Evolutionary conservation across 2,329 filamentous ascomycete species (phyloP).

Genomic region (Iodosphaeria phyllophila): DNA sequence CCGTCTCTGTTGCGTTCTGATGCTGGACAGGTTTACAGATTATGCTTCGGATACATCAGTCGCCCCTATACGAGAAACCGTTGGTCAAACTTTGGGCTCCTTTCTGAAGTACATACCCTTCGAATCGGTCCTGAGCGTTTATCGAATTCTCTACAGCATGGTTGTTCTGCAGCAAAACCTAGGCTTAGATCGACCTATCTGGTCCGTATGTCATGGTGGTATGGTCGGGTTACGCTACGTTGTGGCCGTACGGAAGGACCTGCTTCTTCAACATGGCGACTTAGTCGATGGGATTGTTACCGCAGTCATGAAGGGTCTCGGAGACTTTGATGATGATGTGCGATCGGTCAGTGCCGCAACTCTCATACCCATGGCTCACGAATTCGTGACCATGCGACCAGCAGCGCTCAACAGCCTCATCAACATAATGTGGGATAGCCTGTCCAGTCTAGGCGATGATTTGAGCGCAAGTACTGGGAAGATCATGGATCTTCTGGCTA

Average conservation of each 20-base stretch:
- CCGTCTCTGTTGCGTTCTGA: slow-evolving; percentile 83
- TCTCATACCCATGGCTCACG: slow-evolving; percentile 83
- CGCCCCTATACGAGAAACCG: slow-evolving; percentile 85
- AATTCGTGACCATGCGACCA: slow-evolving; percentile 76
- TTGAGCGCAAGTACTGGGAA: slow-evolving; percentile 92
- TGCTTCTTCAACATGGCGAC: slow-evolving; percentile 63
- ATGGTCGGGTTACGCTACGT: slow-evolving; percentile 95
- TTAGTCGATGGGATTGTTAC: slow-evolving; percentile 86
- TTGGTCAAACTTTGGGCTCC: slow-evolving; percentile 83
- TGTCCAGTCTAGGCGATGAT: slow-evolving; percentile 93
- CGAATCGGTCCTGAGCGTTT: slow-evolving; percentile 66
- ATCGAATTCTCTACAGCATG: slow-evolving; percentile 68
- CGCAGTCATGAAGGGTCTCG: slow-evolving; percentile 87
- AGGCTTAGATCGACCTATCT: slow-evolving; percentile 53
- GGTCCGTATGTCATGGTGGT: slow-evolving; percentile 92
- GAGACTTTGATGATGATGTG: slow-evolving; percentile 85
- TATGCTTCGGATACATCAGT: slow-evolving; percentile 97
- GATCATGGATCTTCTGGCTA: slow-evolving; percentile 95
- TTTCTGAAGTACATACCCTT: slow-evolving; percentile 69
- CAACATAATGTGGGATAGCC: slow-evolving; percentile 90
- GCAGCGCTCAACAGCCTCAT: slow-evolving; percentile 64
- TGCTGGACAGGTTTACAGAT: slow-evolving; percentile 93
- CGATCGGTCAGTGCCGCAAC: slow-evolving; percentile 96
- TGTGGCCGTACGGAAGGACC: slow-evolving; percentile 83
- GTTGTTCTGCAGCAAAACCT: slow-evolving; percentile 86